Evolutionary conservation across 2,329 filamentous ascomycete genomes (phyloP).

Genomic region (Chrysoporthe deuterocubensis): DNA sequence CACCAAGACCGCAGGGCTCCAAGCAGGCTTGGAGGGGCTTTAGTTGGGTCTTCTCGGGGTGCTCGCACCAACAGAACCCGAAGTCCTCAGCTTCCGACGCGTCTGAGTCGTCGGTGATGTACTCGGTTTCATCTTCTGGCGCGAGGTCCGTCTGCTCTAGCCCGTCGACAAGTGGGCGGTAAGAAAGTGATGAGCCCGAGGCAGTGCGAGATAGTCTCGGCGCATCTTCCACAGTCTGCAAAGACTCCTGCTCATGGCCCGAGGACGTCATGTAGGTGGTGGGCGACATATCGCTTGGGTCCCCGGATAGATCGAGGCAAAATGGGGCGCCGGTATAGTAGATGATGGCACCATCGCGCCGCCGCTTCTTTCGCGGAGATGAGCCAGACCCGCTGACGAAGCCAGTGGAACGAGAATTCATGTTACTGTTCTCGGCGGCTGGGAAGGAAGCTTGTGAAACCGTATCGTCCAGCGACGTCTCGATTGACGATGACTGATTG

Average conservation of each 20-base stretch:
- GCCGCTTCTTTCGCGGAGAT: slow-evolving; percentile 54
- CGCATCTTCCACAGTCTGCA: slow-evolving; percentile 31
- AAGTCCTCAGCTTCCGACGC: slow-evolving; percentile 45
- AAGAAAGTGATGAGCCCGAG: slow-evolving; percentile 56
- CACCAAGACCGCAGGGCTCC: slow-evolving; percentile 63
- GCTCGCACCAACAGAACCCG: slow-evolving; percentile 52
- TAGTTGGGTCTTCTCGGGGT: slow-evolving; percentile 44
- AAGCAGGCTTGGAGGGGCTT: slow-evolving; percentile 55
- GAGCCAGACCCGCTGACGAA: slow-evolving; percentile 52
- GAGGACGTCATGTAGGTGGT: slow-evolving; percentile 54
- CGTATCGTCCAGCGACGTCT: slow-evolving; percentile 53
- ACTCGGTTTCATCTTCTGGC: slow-evolving; percentile 36
- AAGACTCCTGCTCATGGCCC: slow-evolving; percentile 41
- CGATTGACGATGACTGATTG: slow-evolving; percentile 50
- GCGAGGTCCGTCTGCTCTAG: slow-evolving; percentile 32
- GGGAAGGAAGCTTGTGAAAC: slow-evolving; percentile 50
- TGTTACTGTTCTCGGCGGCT: slow-evolving; percentile 52
- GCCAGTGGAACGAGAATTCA: slow-evolving; percentile 50
- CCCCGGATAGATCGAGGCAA: slow-evolving; percentile 78
- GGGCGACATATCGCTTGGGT: slow-evolving; percentile 55
- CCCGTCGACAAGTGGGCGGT: slow-evolving; percentile 54
- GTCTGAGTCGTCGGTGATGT: slow-evolving; percentile 40
- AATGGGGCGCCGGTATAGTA: slow-evolving; percentile 83
- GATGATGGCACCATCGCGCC: slow-evolving; percentile 74
- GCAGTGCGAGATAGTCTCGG: slow-evolving; percentile 43